Evolutionary conservation across 768 basidiomycete genomes (phyloP).

Genomic region (Trametes cingulata): DNA sequence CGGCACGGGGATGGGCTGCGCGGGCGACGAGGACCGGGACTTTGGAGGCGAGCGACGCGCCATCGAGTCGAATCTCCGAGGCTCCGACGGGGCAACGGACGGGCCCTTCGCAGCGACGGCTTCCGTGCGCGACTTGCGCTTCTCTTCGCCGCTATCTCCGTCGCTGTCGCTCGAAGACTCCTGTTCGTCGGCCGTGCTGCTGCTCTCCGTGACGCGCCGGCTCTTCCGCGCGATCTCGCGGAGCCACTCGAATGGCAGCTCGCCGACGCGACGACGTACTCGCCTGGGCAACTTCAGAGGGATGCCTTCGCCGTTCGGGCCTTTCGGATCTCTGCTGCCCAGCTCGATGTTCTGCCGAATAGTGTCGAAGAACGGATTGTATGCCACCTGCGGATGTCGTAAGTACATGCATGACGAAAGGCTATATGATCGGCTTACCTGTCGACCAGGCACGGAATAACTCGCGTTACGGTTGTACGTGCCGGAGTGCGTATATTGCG

Average conservation of each 20-base stretch:
- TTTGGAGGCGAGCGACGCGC: constrained; percentile 6
- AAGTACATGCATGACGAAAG: not conserved
- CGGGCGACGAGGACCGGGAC: constrained; percentile 5
- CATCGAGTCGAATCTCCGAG: not conserved
- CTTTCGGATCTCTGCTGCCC: constrained; percentile 38
- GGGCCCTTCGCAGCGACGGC: not conserved
- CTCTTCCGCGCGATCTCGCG: constrained; percentile 66
- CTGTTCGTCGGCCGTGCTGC: constrained; percentile 19
- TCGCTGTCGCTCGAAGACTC: not conserved
- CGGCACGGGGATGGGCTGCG: not conserved
- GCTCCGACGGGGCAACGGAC: not conserved
- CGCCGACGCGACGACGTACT: constrained; percentile 47
- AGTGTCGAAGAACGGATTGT: constrained; percentile 94
- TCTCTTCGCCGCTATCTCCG: constrained; percentile 18
- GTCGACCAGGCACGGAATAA: constrained; percentile 14
- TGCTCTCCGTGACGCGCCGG: constrained; percentile 26
- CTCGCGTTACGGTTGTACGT: constrained; percentile 1
- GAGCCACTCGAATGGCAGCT: constrained; percentile 82
- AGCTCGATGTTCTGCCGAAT: constrained; percentile 89
- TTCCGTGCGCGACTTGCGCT: not conserved
- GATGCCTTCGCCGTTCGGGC: constrained; percentile 69
- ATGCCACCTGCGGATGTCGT: constrained; percentile 37
- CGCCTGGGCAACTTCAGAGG: constrained; percentile 58
- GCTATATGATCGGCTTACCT: not conserved
- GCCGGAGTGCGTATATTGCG: constrained; percentile 14